Conservation (phyloP, 345 rosid species). For the Hibiscus mutabilis region DNA sequence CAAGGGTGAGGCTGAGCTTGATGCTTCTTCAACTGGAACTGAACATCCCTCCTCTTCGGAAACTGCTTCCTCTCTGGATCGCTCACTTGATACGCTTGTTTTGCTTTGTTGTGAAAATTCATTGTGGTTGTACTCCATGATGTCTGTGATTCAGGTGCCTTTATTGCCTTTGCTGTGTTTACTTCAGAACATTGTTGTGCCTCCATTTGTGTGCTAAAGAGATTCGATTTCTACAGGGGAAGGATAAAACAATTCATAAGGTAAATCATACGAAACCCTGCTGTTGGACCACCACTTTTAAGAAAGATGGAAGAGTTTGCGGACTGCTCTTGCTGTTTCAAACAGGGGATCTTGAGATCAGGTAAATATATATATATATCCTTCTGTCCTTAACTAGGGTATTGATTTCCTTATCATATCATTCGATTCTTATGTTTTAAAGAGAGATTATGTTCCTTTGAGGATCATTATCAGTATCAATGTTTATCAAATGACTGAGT, state of each 20-base stretch:
- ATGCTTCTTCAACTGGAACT: conserved; percentile 11
- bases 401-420: not conserved
- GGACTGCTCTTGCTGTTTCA: conserved; percentile 40
- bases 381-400: not conserved
- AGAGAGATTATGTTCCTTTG: not conserved
- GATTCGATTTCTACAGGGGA: conserved; percentile 28
- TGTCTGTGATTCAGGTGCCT: conserved; percentile 40
- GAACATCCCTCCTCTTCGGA: conserved; percentile 14
- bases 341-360: conserved; percentile 42
- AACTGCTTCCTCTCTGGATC: conserved; percentile 11
- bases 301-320: conserved; percentile 32
- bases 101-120: conserved; percentile 38
- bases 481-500: conserved; percentile 8
- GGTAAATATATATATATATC: conserved; percentile 20
- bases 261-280: conserved; percentile 37
- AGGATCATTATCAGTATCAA: not conserved
- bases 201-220: conserved; percentile 6
- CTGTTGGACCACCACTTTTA: conserved; percentile 42
- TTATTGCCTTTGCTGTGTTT: conserved; percentile 3
- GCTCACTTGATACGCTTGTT: conserved; percentile 21
- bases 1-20: conserved; percentile 9
- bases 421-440: not conserved
- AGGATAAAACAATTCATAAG: conserved; percentile 27
- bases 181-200: conserved; percentile 1
- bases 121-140: conserved; percentile 27